Base-by-base conservation (phyloP, 495 filamentous ascomycete genomes). In the Entonaema liquescens region DNA sequence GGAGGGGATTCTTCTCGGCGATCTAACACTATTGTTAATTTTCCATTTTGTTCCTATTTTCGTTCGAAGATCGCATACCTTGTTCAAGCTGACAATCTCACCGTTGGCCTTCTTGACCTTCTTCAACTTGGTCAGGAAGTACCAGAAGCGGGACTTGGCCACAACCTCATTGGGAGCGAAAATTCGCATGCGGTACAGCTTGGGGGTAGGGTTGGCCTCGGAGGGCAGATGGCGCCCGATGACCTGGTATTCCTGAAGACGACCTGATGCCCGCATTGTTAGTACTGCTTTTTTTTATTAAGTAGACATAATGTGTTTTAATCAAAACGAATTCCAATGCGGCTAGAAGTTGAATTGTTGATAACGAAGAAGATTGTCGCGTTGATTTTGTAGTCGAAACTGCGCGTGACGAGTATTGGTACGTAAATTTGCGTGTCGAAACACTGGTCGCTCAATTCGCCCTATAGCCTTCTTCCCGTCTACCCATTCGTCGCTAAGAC, bases 21-120 rank as follows among this genome's bases (percentile, higher is more conserved):
- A 99, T 97, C 95, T 99, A 78, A 15, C 8, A 38, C 19, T 13
- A n/a, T 67, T 26, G 31, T 61, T 28, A 66, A 26, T 54, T 44
- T 53, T 35, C 40, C 26, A 13, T 62, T 60, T 26, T 62, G 54
- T 50, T 50, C 11, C 33, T 6, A 50, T 38, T 36, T 33, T 6
- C 19, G 21, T 17, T 33, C 5, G 26, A 31, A 9, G 31, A 9
- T 59, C 35, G 80, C 93, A 80, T 91, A 98, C 95, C 87, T 91
- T 88, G 84, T 98, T 98, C 87, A 97, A 82, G 85, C 86, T 91
- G 79, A 98, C 93, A 80, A 99, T 97, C 91, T 99, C 95, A 80
- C 95, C 95, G 82, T 97, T 98, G 79, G 94, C 89, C 91, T 98
- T 98, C 93, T 99, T 99, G 86, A 99, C 93, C 90, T 98, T 99